phyloP scores from a whole-genome alignment of 2,329 filamentous ascomycete genomes.

The Fusarium oligoseptatum region DNA sequence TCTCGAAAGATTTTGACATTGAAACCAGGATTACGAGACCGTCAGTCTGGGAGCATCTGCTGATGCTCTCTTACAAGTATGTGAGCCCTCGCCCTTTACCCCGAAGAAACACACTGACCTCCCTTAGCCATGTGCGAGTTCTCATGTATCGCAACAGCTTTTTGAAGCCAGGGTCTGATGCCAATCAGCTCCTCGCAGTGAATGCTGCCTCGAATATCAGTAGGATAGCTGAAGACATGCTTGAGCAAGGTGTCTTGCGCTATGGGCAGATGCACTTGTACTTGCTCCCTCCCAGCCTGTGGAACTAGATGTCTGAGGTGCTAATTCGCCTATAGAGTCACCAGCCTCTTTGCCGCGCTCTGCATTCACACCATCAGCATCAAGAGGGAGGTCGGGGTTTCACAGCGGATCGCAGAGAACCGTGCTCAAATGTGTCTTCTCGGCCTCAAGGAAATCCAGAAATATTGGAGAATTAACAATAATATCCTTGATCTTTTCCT shows the following conservation, averaged over 20 bases:
- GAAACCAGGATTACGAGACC: conserved; percentile 49
- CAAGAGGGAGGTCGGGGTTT: conserved; percentile 50
- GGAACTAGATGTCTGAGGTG: too few relatives aligned
- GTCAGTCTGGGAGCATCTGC: conserved; percentile 53
- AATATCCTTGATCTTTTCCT: conserved; percentile 55
- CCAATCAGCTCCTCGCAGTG: conserved; percentile 49
- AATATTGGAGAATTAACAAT: conserved; percentile 57
- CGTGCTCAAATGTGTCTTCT: conserved; percentile 55
- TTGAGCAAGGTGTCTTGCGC: conserved; percentile 49
- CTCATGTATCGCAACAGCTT: conserved; percentile 54
- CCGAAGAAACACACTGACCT: background rate
- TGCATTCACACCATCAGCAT: conserved; percentile 55
- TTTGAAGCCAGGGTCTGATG: conserved; percentile 42
- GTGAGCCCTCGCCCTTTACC: background rate
- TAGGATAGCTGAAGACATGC: conserved; percentile 56
- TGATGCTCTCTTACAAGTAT: conserved; percentile 56
- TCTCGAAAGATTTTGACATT: conserved; percentile 49
- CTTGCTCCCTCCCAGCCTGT: background rate
- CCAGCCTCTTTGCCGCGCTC: conserved; percentile 53
- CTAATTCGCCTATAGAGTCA: conserved; percentile 44
- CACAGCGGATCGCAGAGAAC: conserved; percentile 52
- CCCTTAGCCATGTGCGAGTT: conserved; percentile 51
- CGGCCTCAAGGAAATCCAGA: conserved; percentile 54
- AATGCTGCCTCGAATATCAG: conserved; percentile 53
- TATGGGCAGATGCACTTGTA: conserved; percentile 56